phyloP scores from a whole-genome alignment of 306 rosid genomes.

The Casuarina equisetifolia region DNA sequence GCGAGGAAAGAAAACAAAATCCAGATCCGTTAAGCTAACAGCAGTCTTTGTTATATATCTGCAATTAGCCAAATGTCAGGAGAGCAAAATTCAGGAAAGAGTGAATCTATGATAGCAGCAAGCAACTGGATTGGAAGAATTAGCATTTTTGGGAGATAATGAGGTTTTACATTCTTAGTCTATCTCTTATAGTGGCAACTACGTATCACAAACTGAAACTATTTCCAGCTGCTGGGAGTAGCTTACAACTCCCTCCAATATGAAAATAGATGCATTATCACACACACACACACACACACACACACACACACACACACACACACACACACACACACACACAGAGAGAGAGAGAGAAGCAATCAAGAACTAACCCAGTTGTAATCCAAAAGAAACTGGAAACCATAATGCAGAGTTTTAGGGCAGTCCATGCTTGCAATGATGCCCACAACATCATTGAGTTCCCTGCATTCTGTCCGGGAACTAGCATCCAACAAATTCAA shows the following conservation, averaged over 20 bases:
- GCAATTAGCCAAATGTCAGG: background rate
- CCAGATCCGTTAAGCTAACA: background rate
- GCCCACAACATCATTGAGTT: slow-evolving; percentile 70
- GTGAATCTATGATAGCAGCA: background rate
- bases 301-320: no score
- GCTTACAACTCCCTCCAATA: background rate
- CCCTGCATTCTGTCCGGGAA: slow-evolving; percentile 49
- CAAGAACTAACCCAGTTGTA: slow-evolving; percentile 79
- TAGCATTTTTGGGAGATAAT: background rate
- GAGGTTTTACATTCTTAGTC: background rate
- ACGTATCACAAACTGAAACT: background rate
- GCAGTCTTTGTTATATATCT: background rate
- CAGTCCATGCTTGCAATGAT: slow-evolving; percentile 93
- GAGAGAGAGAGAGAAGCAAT: slow-evolving; percentile 14
- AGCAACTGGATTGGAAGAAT: background rate
- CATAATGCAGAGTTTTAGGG: slow-evolving; percentile 68
- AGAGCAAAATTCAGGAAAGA: background rate
- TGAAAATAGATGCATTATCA: background rate
- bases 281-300: no score
- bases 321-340: background rate
- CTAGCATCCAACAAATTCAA: slow-evolving; percentile 80
- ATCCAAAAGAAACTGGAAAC: slow-evolving; percentile 84
- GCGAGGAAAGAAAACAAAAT: background rate
- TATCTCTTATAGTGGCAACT: slow-evolving; percentile 7
- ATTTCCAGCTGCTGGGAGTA: background rate